Evolutionary conservation across 441 rosid genomes (phyloP).

Genomic region (Eutrema salsugineum): DNA sequence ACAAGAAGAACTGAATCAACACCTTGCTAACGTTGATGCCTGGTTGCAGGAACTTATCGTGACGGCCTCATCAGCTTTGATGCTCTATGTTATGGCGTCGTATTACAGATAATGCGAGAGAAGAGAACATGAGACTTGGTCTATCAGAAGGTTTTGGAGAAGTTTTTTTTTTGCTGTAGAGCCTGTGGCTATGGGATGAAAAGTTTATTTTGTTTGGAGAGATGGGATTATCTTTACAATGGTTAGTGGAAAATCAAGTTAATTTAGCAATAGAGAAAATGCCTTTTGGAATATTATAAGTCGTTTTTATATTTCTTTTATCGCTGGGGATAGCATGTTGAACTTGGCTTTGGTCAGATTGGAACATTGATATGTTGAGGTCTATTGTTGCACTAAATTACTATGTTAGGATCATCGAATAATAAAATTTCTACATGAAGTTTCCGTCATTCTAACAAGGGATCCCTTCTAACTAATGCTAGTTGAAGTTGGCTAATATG

Average conservation of each 20-base stretch:
- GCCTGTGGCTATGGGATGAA: slow-evolving; percentile 3
- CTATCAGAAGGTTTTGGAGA: not conserved
- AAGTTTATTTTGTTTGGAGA: not conserved
- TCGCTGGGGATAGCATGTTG: too few species aligned
- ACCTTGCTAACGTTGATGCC: not conserved
- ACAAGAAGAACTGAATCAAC: not conserved
- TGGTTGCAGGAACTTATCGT: slow-evolving; percentile 69
- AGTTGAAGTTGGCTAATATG: too few species aligned
- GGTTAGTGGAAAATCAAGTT: not conserved
- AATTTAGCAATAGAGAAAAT: not conserved
- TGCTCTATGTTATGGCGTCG: slow-evolving; percentile 67
- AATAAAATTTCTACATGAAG: too few species aligned
- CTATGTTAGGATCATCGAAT: too few species aligned
- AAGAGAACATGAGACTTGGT: not conserved
- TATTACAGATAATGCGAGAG: slow-evolving; percentile 52
- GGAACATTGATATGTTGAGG: not conserved
- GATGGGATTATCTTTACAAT: not conserved
- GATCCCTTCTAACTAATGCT: too few species aligned
- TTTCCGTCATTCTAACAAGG: too few species aligned
- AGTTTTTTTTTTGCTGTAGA: slow-evolving; percentile 19
- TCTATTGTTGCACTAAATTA: not conserved
- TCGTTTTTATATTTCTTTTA: too few species aligned
- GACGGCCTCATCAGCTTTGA: slow-evolving; percentile 57
- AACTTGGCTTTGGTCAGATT: not conserved
- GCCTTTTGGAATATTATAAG: not conserved